Evolutionary conservation across 176 grass and related monocot genomes (phyloP).

Genomic region (Musa acuminata): DNA sequence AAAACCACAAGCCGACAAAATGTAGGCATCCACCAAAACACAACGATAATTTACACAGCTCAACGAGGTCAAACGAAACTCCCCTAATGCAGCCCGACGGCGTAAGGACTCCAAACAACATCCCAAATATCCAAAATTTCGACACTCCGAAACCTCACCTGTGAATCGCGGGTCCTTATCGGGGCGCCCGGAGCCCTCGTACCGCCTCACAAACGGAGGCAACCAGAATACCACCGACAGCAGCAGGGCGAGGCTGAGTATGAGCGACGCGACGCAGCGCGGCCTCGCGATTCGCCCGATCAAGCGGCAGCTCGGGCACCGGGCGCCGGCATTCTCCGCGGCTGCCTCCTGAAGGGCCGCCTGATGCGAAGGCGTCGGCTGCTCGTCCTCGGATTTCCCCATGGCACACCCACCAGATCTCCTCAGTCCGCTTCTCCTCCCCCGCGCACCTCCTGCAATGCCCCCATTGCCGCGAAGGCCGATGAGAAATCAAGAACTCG

Average conservation of each 20-base stretch:
- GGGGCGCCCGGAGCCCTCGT: slow-evolving; percentile 4
- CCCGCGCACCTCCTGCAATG: not conserved
- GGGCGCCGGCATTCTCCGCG: not conserved
- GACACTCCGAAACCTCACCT: slow-evolving; percentile 45
- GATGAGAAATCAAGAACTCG: not conserved
- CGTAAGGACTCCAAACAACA: not conserved
- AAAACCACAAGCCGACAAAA: no score
- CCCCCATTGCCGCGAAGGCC: slow-evolving; percentile 8
- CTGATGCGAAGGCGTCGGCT: not conserved
- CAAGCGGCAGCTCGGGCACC: slow-evolving; percentile 13
- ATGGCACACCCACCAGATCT: slow-evolving; percentile 10
- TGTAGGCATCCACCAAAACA: no score
- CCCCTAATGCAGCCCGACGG: not conserved
- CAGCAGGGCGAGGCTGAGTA: slow-evolving; percentile 43
- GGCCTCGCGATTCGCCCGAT: slow-evolving; percentile 26
- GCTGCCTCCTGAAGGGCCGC: not conserved
- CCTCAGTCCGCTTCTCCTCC: slow-evolving; percentile 7
- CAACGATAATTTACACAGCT: no score
- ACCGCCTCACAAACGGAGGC: slow-evolving; percentile 38
- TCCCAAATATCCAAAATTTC: not conserved
- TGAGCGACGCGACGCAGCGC: slow-evolving; percentile 46
- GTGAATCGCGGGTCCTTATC: slow-evolving; percentile 25
- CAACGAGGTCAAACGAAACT: not conserved
- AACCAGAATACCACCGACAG: slow-evolving; percentile 65
- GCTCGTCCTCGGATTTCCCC: slow-evolving; percentile 24